Evolutionary conservation across 2,329 filamentous ascomycete genomes (phyloP), one percentile per base, ranked within the genome.

Genomic region (Xylaria sp.): DNA sequence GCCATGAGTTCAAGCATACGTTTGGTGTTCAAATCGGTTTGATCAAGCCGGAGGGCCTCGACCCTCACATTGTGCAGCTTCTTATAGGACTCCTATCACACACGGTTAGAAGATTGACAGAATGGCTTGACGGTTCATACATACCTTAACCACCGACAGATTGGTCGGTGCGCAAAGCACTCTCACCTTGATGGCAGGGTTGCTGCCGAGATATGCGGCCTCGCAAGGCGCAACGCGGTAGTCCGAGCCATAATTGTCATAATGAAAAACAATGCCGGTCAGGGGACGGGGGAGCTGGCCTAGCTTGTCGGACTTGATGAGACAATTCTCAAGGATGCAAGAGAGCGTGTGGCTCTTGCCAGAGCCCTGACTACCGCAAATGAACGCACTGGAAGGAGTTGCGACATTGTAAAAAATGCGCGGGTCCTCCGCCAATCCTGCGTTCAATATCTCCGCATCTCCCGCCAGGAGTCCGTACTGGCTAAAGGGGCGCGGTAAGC

Each of bases 241-340:
- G 49, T 81, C 78, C 0, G 77, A 81, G 9, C 77, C 76, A 61
- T 82, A 83, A 0, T 77, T 78, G 63, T 87, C 84, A 59, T 86
- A 89, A 62, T 89, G 85, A 53, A 89, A 88, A 0, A 89, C 80
- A 0, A 89, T 72, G 0, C 82, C 85, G 0, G 83, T 82, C 0
- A 88, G 72, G 0, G 84, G 84, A 0, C 73, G 73, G 0, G 77
- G 75, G 1, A 86, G 73, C 11, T 18, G 11, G 1, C 64, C 61
- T 1, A 66, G 51, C 3, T 9, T 55, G 4, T 70, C 65, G 0
- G 75, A 80, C 0, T 70, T 65, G 0, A 84, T 71, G 0, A 88
- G 72, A 42, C 80, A 85, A 62, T 83, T 85, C 66, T 88, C 85
- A 0, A 83, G 68, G 0, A 83, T 63, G 53, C 79, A 83, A 0